phyloP scores from a whole-genome alignment of 163 green algal genomes.

The Botryococcus braunii region DNA sequence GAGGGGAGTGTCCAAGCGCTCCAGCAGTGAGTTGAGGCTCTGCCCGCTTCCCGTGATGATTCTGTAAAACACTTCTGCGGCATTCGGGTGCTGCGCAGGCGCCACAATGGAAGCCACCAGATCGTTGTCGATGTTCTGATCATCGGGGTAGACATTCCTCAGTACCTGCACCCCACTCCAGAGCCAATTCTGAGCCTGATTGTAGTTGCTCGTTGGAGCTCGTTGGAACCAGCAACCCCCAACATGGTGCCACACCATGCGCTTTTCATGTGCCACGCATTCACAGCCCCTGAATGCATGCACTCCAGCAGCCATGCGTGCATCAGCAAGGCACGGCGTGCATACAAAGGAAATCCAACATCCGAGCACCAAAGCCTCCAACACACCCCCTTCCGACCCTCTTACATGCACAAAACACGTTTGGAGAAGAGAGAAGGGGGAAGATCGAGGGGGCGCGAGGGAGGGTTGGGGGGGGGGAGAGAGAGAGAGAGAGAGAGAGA shows the following conservation, averaged over 20 bases:
- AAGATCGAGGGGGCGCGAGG: too few species aligned
- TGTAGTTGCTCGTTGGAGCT: conserved; percentile 2
- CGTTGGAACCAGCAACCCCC: too few species aligned
- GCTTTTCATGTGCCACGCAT: background rate
- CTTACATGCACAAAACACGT: too few species aligned
- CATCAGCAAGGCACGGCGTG: too few species aligned
- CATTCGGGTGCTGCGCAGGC: conserved; percentile 54
- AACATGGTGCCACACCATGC: background rate
- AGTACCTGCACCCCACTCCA: conserved; percentile 4
- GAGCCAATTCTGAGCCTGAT: background rate
- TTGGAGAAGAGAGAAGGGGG: too few species aligned
- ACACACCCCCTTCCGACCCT: too few species aligned
- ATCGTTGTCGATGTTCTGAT: conserved; percentile 48
- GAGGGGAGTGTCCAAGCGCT: conserved; percentile 21
- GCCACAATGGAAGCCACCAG: conserved; percentile 46
- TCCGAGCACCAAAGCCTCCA: too few species aligned
- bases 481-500: too few species aligned
- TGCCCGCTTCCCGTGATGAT: conserved; percentile 34
- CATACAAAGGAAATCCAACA: too few species aligned
- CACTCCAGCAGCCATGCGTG: background rate
- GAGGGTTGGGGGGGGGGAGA: too few species aligned
- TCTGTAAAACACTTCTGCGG: conserved; percentile 71
- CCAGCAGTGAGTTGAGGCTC: conserved; percentile 20
- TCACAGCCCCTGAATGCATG: background rate
- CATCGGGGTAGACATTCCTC: conserved; percentile 34